Conservation (phyloP, 1,284 basidiomycete genomes). For the Ganoderma sp. region DNA sequence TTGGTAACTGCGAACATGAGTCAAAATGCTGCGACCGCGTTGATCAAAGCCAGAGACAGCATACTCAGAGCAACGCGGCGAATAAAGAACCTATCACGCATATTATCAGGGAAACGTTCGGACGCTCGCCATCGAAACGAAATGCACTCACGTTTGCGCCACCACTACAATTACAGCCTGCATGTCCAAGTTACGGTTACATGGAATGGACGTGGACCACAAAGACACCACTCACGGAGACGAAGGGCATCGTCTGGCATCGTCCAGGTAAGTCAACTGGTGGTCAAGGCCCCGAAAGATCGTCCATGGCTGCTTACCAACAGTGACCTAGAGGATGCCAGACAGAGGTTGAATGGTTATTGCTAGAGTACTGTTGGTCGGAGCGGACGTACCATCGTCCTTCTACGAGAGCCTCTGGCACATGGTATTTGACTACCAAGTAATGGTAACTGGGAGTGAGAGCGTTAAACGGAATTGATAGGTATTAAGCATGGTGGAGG, state of each 20-base stretch:
- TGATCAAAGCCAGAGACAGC: neutral
- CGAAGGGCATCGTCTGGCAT: slow-evolving; percentile 3
- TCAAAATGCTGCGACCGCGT: neutral
- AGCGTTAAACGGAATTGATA: neutral
- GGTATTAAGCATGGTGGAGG: neutral
- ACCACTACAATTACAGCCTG: slow-evolving; percentile 13
- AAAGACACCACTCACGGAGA: slow-evolving; percentile 5
- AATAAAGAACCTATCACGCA: slow-evolving; percentile 7
- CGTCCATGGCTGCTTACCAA: neutral
- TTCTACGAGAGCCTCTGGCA: neutral
- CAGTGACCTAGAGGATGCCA: slow-evolving; percentile 3
- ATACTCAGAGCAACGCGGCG: slow-evolving; percentile 18
- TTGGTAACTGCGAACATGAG: neutral
- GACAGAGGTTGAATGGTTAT: too few species aligned
- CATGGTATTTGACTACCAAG: slow-evolving; percentile 11
- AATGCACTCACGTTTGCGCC: slow-evolving; percentile 12
- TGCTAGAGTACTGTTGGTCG: neutral
- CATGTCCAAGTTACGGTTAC: too few species aligned
- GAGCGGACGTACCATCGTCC: slow-evolving; percentile 13
- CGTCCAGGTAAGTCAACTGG: neutral
- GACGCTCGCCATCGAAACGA: too few species aligned
- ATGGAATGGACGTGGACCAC: neutral
- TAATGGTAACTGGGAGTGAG: slow-evolving; percentile 10
- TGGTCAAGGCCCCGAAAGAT: neutral
- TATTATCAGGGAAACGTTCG: neutral